phyloP scores from a whole-genome alignment of 225 moss, liverwort and hornwort species.

The Straminergon stramineum region DNA sequence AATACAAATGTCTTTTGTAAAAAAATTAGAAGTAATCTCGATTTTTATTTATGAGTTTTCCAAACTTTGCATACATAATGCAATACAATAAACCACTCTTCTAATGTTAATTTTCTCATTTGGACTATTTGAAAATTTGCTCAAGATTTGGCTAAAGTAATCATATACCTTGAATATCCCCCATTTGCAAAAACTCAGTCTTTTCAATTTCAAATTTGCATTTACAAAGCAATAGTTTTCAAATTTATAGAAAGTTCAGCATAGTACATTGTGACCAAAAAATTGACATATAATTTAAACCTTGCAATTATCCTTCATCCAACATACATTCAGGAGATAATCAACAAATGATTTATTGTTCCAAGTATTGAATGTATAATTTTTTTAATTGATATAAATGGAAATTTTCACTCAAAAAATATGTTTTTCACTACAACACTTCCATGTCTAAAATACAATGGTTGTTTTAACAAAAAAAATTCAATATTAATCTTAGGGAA shows the following conservation, averaged over 20 bases:
- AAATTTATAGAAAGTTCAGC: neutral
- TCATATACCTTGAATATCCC: neutral
- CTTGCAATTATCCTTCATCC: neutral
- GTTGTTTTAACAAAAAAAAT: too few relatives aligned
- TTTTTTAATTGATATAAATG: neutral
- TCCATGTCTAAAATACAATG: neutral
- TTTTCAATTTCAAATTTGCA: neutral
- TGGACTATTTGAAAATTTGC: neutral
- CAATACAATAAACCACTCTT: fast-evolving
- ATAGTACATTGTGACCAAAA: neutral
- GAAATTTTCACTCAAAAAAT: too few relatives aligned
- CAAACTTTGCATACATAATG: neutral
- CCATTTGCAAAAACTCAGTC: too few relatives aligned
- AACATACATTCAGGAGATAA: neutral
- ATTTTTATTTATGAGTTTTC: neutral
- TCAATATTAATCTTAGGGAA: neutral
- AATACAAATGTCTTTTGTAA: neutral
- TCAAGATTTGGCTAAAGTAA: neutral
- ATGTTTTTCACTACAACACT: neutral
- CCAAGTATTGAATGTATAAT: neutral
- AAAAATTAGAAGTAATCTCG: fast-evolving
- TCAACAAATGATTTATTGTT: neutral
- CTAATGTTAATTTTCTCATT: too few relatives aligned
- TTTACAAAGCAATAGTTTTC: neutral
- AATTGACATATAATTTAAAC: too few relatives aligned